Base-by-base conservation (phyloP, 306 rosid species). In the Erythrophleum fordii region DNA sequence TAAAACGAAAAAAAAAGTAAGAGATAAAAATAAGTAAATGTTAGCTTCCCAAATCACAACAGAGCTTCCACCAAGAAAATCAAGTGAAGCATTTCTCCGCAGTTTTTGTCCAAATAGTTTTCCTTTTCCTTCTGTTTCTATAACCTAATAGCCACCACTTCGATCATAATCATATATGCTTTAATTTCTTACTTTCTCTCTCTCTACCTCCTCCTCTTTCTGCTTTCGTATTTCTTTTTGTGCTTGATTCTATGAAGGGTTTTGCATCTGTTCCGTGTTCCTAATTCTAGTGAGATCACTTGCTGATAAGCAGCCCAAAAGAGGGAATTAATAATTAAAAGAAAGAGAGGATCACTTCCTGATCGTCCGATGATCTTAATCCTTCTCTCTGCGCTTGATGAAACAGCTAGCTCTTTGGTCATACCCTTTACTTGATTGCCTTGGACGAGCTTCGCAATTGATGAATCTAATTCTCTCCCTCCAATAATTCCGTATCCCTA, bases 261-360 rank as follows among this genome's bases (percentile, higher is more conserved):
- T 87, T 85, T 76, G 82, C 84, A 83, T 91, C 86, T 83, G 89
- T 92, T 86, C 85, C 74, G 44, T 87, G 81, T 80, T 83, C 83
- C 10, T 59, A 26, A 64, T 46, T 72, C 80, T 83, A 71, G 79
- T 37, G 49, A 53, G 75, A 78, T 77, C 79, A 67, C 76, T 84
- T 74, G 77, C 71, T 46, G 82, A 44, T 44, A n/a, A 70, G 7
- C 13, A 61, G 42, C 42, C 68, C 22, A 1, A 29, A 0, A 61
- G 42, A 61, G 41, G 29, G 41, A 73, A 35, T 16, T 42, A 46
- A 17, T 23, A 41, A 62, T 18, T 56, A 45, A 26, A 20, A 5
- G 31, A 23, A 59, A 4, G 11, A 20, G 7, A 69, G 45, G 45
- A 78, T 20, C 48, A 61, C 77, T 81, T 84, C 22, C 28, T 59